Conservation (phyloP, 2,329 filamentous ascomycete species). For the Mycosphaerella sp. region DNA sequence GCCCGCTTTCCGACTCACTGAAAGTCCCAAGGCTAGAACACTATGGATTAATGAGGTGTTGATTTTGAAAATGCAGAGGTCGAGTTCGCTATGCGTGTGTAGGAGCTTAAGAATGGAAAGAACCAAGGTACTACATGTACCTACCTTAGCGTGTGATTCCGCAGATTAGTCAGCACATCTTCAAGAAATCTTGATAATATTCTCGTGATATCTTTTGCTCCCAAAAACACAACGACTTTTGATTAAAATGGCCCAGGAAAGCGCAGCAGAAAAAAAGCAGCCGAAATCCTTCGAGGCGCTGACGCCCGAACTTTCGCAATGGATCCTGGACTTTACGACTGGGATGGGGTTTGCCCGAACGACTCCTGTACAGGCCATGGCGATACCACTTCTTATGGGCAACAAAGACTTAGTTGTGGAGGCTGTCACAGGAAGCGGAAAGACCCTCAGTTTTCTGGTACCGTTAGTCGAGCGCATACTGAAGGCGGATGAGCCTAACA, state of each 20-base stretch:
- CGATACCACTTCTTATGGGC: slow-evolving; percentile 78
- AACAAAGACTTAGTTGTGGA: slow-evolving; percentile 93
- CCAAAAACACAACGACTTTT: not conserved
- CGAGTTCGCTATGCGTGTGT: too few species aligned
- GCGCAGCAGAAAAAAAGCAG: slow-evolving; percentile 27
- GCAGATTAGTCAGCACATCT: too few species aligned
- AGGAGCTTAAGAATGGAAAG: too few species aligned
- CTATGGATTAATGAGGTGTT: too few species aligned
- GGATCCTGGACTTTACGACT: slow-evolving; percentile 76
- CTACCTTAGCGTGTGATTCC: too few species aligned
- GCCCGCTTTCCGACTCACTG: too few species aligned
- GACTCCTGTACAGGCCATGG: slow-evolving; percentile 91
- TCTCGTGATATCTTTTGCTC: not conserved
- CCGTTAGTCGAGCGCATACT: slow-evolving; percentile 78
- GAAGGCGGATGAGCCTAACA: slow-evolving; percentile 71
- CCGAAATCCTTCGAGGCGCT: slow-evolving; percentile 62
- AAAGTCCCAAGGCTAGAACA: too few species aligned
- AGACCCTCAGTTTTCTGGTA: slow-evolving; percentile 80
- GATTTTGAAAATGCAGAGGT: too few species aligned
- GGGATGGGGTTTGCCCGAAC: slow-evolving; percentile 81
- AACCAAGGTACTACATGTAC: too few species aligned
- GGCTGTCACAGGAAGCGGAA: slow-evolving; percentile 84
- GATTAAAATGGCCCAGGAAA: slow-evolving; percentile 21
- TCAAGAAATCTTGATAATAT: too few species aligned
- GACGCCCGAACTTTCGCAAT: slow-evolving; percentile 66